Evolutionary conservation across 306 rosid genomes (phyloP), one percentile per base, ranked within the genome.

Genomic region (Vigna nakashimae): DNA sequence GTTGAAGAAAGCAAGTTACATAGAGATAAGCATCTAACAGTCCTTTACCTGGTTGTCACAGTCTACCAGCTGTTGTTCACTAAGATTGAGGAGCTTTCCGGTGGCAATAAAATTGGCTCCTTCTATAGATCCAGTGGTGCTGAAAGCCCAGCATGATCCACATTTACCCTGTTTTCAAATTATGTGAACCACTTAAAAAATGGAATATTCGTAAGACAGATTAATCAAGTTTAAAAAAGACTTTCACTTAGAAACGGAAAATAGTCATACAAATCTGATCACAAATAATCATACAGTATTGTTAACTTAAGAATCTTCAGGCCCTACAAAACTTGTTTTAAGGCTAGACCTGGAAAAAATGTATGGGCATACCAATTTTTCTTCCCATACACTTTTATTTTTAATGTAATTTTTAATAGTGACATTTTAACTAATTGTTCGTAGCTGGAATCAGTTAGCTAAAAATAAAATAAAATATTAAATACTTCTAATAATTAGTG

Each of bases 61-160:
- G 58, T 94, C 98, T 42, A 94, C 87, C 7, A 94, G 97, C 84
- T 94, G 98, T 71, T 94, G 97, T 71, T 94, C 98, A 55, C 98
- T 94, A 18, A 94, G 97, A 87, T 22, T 92, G 20, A 92, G 81
- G 16, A 94, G 98, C 79, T 92, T 89, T 28, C 97, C 98, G 0
- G 97, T 89, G 40, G 91, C 92, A 10, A 92, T 30, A 51, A 84
- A 94, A 80, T 94, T 76, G 30, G 97, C 98, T 75, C 98, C 98
- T 87, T 94, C 98, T 10, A 90, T 51, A 5, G 90, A 86, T 68
- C 98, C 98, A 26, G 94, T 89, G 0, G 98, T 94, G 80, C 97
- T 94, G 74, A 94, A 94, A 34, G 97, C 98, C 98, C 98, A 94
- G 76, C 97, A 92, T 7, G 98, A 82, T 71, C 98, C 98, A 73